Evolutionary conservation across 2,329 filamentous ascomycete species (phyloP).

Genomic region (Ophiosphaerella korrae): DNA sequence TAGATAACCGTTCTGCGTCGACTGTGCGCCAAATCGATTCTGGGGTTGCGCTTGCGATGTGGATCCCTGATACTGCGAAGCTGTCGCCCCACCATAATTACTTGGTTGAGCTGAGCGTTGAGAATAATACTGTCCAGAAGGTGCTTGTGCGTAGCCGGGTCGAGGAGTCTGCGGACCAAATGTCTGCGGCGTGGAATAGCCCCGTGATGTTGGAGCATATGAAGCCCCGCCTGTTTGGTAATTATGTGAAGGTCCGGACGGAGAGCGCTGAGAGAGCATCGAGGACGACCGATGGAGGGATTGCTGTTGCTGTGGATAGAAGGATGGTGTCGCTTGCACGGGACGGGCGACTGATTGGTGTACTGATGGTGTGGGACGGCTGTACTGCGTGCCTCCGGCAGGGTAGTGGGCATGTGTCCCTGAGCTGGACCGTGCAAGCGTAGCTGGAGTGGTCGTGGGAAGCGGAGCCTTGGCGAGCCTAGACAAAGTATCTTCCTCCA

Average conservation of each 20-base stretch:
- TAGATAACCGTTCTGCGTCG: constrained; percentile 39
- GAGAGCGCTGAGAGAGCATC: constrained; percentile 42
- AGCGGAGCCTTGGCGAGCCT: constrained; percentile 50
- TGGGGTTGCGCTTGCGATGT: constrained; percentile 41
- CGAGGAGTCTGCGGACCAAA: constrained; percentile 42
- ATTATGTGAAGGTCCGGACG: constrained; percentile 32
- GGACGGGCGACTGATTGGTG: constrained; percentile 35
- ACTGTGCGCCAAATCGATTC: constrained; percentile 38
- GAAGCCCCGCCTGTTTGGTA: constrained; percentile 37
- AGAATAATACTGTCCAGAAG: constrained; percentile 36
- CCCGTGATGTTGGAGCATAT: constrained; percentile 34
- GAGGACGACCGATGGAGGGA: constrained; percentile 43
- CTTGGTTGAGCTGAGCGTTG: constrained; percentile 37
- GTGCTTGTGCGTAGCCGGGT: constrained; percentile 28
- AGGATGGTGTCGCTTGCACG: constrained; percentile 33
- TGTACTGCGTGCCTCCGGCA: constrained; percentile 35
- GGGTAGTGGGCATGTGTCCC: constrained; percentile 38
- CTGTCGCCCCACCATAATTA: constrained; percentile 33
- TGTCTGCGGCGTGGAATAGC: constrained; percentile 33
- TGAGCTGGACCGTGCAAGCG: constrained; percentile 33
- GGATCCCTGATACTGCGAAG: constrained; percentile 41
- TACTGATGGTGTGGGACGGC: constrained; percentile 33
- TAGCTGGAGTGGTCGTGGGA: constrained; percentile 32
- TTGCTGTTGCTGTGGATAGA: constrained; percentile 46
- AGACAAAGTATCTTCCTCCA: constrained; percentile 77